These are phyloP conservation scores for Apiospora phragmitis DNA, from an alignment of 2,329 filamentous ascomycete species.

Conservation along the genomic window DNA sequence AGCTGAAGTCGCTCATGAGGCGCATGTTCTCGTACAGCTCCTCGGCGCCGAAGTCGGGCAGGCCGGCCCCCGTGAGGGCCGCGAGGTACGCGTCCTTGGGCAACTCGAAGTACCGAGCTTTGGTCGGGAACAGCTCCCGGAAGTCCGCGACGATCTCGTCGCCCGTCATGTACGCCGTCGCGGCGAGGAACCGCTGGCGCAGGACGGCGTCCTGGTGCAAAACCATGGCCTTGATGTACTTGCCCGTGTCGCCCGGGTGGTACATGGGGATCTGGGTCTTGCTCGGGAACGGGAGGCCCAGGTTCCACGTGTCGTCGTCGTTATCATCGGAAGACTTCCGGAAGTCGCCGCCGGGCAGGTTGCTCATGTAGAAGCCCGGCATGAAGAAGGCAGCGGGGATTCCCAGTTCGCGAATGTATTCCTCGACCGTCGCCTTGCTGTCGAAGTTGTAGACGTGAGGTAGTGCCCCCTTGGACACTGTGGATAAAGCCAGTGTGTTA, in stretches of 20 bases:
- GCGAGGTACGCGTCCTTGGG: conserved; percentile 39
- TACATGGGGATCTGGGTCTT: conserved; percentile 36
- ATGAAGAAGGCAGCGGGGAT: conserved; percentile 52
- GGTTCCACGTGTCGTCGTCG: conserved; percentile 30
- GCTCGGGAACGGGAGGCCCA: conserved; percentile 32
- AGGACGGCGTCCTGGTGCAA: conserved; percentile 34
- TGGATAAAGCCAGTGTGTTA: conserved; percentile 8
- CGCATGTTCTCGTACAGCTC: conserved; percentile 53
- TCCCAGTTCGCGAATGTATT: conserved; percentile 49
- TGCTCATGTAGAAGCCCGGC: conserved; percentile 56
- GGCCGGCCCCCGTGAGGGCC: conserved; percentile 28
- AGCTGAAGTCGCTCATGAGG: conserved; percentile 49
- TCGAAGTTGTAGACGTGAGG: conserved; percentile 54
- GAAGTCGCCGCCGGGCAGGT: conserved; percentile 37
- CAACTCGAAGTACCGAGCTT: conserved; percentile 34
- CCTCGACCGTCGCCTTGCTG: conserved; percentile 54
- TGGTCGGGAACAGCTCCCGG: conserved; percentile 47
- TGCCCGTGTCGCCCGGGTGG: conserved; percentile 38
- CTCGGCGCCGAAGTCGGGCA: conserved; percentile 39
- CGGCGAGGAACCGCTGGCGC: conserved; percentile 41
- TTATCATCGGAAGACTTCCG: conserved; percentile 27
- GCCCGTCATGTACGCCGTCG: conserved; percentile 35
- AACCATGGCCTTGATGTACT: conserved; percentile 39
- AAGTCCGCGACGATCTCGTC: conserved; percentile 53
- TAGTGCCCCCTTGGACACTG: conserved; percentile 42